Conservation (phyloP, 2,329 filamentous ascomycete species). For the Microdochium bolleyi region DNA sequence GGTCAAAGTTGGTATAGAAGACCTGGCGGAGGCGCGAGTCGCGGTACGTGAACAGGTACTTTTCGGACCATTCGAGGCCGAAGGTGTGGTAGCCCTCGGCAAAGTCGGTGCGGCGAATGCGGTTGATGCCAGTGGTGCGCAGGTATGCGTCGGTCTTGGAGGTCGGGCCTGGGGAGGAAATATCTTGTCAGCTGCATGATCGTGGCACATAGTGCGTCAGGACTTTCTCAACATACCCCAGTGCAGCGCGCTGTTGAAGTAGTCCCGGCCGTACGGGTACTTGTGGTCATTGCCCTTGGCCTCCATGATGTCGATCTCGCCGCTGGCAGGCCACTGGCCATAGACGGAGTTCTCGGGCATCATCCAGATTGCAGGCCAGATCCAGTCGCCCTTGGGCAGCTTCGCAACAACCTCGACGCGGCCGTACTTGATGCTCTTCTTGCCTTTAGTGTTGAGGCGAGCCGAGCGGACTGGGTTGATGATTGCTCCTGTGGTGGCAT, state of each 20-base stretch:
- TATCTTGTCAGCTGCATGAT: background rate
- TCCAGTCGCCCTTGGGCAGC: constrained; percentile 44
- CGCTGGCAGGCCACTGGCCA: constrained; percentile 40
- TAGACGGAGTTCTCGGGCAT: constrained; percentile 39
- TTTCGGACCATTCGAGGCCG: constrained; percentile 42
- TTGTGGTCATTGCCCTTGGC: constrained; percentile 34
- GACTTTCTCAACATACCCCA: constrained; percentile 26
- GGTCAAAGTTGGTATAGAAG: constrained; percentile 26
- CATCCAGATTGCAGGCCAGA: constrained; percentile 46
- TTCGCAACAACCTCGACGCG: constrained; percentile 45
- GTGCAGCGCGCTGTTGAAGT: constrained; percentile 34
- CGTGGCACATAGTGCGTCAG: background rate
- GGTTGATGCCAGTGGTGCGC: constrained; percentile 22
- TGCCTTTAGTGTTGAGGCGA: constrained; percentile 37
- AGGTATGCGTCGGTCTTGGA: constrained; percentile 21
- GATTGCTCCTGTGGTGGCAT: constrained; percentile 33
- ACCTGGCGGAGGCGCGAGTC: constrained; percentile 33
- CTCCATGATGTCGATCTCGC: constrained; percentile 47
- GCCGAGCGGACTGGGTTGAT: constrained; percentile 42
- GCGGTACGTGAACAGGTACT: constrained; percentile 45
- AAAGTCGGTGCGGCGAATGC: constrained; percentile 27
- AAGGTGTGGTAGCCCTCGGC: constrained; percentile 38
- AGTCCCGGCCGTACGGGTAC: constrained; percentile 31
- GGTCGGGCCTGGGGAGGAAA: constrained; percentile 6
- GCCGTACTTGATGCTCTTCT: constrained; percentile 38